Evolutionary conservation across 441 rosid genomes (phyloP), one percentile per base, ranked within the genome.

Genomic region (Metrosideros polymorpha): DNA sequence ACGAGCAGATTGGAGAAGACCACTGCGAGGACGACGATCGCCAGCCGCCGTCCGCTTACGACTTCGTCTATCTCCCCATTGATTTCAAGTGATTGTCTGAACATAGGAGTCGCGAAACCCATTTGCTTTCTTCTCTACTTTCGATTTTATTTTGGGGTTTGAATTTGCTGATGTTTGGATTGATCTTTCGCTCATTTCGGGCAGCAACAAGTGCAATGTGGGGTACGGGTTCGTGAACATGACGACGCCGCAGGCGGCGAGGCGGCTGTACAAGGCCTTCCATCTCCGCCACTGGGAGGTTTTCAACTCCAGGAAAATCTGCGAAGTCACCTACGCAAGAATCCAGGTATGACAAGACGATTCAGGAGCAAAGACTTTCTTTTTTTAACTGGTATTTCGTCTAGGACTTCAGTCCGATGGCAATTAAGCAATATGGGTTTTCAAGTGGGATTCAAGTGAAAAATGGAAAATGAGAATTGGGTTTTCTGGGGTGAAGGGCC

Each of bases 201-300:
- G 85, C 91, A 97, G 99, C 90, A 97, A 97, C 94, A 97, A 95
- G 88, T 97, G 99, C 91, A 97, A 97, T 88, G 99, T 96, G 86
- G 99, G 99, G 63, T 97, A 97, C 90, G 99, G 99, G 84, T 97
- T 97, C 87, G 99, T 96, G 91, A 97, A 97, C 93, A 97, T 96
- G 99, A 97, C 99, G 6, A 92, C 99, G 15, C 94, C 99, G 3
- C 92, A 90, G 87, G 99, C 98, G 15, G 93, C 98, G 50, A 87
- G 90, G 94, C 92, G 98, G 91, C 90, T 97, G 6, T 95, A 96
- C 92, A 96, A 95, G 86, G 96, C 99, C 6, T 97, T 97, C 86
- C 94, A 97, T 82, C 92, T 89, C 87, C 99, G 94, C 54, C 95
- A 92, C 87, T 96, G 99, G 99, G 98, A 97, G 92, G 98, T 97